Percentiles rank a stretch among this genome's conserved stretches.
Evolutionary conservation across 306 rosid genomes (phyloP).

Genomic region (Rosa chinensis): DNA sequence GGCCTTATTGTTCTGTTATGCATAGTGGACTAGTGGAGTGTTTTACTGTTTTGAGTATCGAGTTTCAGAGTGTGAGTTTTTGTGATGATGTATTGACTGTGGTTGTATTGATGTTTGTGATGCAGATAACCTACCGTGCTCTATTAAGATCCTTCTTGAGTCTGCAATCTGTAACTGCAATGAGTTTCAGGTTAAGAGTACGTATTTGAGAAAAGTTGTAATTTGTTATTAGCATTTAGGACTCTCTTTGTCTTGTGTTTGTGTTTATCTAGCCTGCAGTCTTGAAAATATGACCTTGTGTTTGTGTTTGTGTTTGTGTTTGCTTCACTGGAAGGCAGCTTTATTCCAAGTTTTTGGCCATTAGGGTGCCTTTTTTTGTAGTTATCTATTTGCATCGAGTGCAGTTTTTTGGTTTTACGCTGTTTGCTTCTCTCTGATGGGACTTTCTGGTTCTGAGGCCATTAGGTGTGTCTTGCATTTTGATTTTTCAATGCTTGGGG

Average conservation of each 20-base stretch:
- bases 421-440: too few species aligned
- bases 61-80: neutral
- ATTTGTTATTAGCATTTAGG: too few species aligned
- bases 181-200: slow-evolving; percentile 80
- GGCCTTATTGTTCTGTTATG: neutral
- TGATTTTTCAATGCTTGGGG: neutral
- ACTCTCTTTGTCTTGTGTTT: too few species aligned
- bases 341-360: too few species aligned
- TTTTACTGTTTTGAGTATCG: neutral
- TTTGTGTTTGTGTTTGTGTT: too few species aligned
- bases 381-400: too few species aligned
- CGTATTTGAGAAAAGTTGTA: slow-evolving; percentile 65
- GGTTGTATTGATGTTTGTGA: slow-evolving; percentile 22
- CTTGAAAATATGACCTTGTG: too few species aligned
- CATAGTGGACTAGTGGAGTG: slow-evolving; percentile 1
- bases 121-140: slow-evolving; percentile 80
- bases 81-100: neutral
- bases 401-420: too few species aligned
- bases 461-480: slow-evolving; percentile 47
- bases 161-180: slow-evolving; percentile 95
- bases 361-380: too few species aligned
- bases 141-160: slow-evolving; percentile 88
- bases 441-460: too few species aligned
- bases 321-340: too few species aligned
- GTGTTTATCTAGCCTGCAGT: too few species aligned